phyloP scores from a whole-genome alignment of 208 protist species.

The Trypanosoma theileri region DNA sequence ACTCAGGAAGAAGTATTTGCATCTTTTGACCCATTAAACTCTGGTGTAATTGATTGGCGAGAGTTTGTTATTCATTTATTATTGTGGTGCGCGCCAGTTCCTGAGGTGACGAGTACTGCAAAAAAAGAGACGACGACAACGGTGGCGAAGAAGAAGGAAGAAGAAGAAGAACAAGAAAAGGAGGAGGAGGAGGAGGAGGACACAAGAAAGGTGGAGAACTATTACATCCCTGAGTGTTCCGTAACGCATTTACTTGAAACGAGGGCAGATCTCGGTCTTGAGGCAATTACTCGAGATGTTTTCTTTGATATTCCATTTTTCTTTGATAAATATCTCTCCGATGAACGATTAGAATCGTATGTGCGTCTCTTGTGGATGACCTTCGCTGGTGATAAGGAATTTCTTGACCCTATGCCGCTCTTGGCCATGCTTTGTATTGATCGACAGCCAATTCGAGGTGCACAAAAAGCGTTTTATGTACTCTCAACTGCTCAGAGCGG shows the following conservation, averaged over 20 bases:
- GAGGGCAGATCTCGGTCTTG: conserved; percentile 37
- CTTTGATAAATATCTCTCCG: conserved; percentile 49
- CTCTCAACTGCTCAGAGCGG: conserved; percentile 38
- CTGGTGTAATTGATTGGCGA: conserved; percentile 82
- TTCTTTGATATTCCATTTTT: conserved; percentile 70
- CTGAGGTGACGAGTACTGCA: neutral
- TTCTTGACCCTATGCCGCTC: conserved; percentile 49
- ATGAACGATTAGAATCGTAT: conserved; percentile 57
- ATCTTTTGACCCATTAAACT: conserved; percentile 54
- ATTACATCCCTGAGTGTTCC: conserved; percentile 51
- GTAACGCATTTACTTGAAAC: conserved; percentile 56
- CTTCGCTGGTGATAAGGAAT: conserved; percentile 42
- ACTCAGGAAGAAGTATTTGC: conserved; percentile 57
- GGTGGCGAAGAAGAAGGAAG: neutral
- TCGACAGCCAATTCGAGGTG: conserved; percentile 75
- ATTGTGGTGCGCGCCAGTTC: conserved; percentile 67
- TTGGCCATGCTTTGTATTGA: conserved; percentile 79
- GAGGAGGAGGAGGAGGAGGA: neutral
- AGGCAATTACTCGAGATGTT: conserved; percentile 38
- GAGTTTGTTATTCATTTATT: conserved; percentile 84
- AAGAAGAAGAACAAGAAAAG: no score
- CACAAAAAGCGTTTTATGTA: conserved; percentile 81
- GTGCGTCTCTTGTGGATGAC: conserved; percentile 67
- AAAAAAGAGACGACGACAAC: no score
- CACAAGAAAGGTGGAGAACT: conserved; percentile 6